Conservation (phyloP, 164 flowering plant genomes). For the Aristolochia fimbriata region DNA sequence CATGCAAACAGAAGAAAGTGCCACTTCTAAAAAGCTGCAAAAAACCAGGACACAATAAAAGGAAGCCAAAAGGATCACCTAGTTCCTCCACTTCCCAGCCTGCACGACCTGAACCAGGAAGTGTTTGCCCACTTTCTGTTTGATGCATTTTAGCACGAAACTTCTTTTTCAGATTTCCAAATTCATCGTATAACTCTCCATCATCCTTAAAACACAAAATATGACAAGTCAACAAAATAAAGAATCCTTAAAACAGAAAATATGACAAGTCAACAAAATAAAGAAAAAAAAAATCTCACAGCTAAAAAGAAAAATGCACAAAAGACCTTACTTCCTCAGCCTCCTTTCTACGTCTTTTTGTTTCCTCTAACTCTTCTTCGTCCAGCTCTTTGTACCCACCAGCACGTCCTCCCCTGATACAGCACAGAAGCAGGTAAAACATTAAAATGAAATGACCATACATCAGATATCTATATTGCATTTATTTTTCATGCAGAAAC, state of each 20-base stretch:
- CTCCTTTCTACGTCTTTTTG: slow-evolving; percentile 68
- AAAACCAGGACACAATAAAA: too few species aligned
- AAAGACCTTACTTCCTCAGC: slow-evolving; percentile 67
- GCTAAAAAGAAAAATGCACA: too few species aligned
- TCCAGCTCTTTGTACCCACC: slow-evolving; percentile 99
- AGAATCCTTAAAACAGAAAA: slow-evolving; percentile 39
- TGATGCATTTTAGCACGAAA: slow-evolving; percentile 81
- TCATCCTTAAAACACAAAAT: slow-evolving; percentile 49
- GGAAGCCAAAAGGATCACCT: slow-evolving; percentile 33
- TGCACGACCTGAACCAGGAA: slow-evolving; percentile 90
- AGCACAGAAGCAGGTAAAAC: background rate
- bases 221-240: background rate
- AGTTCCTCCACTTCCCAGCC: slow-evolving; percentile 97
- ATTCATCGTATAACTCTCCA: slow-evolving; percentile 98
- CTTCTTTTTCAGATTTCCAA: slow-evolving; percentile 96
- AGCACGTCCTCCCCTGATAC: slow-evolving; percentile 85
- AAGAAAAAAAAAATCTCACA: background rate
- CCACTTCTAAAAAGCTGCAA: background rate
- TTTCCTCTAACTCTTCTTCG: slow-evolving; percentile 96
- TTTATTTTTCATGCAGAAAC: background rate
- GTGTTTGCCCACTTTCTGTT: slow-evolving; percentile 46
- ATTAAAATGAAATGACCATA: too few species aligned
- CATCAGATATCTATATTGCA: background rate
- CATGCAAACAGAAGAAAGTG: background rate
- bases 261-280: background rate